phyloP scores from a whole-genome alignment of 2,329 filamentous ascomycete species.

The Myriosclerotinia scirpicola region DNA sequence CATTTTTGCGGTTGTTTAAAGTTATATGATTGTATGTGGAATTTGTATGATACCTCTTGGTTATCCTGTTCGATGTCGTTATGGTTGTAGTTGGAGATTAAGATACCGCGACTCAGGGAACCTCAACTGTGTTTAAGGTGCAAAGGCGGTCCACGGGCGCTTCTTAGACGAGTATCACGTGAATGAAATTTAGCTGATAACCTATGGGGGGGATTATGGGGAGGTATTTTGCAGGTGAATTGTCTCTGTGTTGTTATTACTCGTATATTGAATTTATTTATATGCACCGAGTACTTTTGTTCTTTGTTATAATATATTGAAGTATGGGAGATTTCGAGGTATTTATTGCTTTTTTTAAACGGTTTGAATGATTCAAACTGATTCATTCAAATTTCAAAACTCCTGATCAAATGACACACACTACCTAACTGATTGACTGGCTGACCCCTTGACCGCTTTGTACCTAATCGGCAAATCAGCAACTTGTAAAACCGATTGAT shows the following conservation, averaged over 20 bases:
- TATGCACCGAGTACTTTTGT: not conserved
- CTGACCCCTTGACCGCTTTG: slow-evolving; percentile 11
- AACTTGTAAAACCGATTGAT: slow-evolving; percentile 10
- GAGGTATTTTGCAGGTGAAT: too few relatives aligned
- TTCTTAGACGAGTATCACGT: slow-evolving; percentile 24
- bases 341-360: not conserved
- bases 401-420: slow-evolving; percentile 1
- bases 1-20: slow-evolving; percentile 58
- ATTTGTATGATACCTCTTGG: slow-evolving; percentile 12
- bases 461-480: slow-evolving; percentile 22
- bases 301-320: not conserved
- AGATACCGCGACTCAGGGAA: slow-evolving; percentile 20
- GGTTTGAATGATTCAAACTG: not conserved
- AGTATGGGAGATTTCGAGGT: not conserved
- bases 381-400: not conserved
- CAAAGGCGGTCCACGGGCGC: slow-evolving; percentile 23
- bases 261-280: too few relatives aligned
- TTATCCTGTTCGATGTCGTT: slow-evolving; percentile 18
- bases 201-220: too few relatives aligned
- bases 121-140: slow-evolving; percentile 25
- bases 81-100: slow-evolving; percentile 17
- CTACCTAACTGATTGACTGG: too few relatives aligned
- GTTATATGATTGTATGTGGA: not conserved
- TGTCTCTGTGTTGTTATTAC: not conserved
- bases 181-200: not conserved